A percentile compares a stretch with the other conserved stretches of the same genome.
These are phyloP conservation scores for Plantago rigida DNA, from an alignment of 305 asterid species.

Conservation along the genomic window DNA sequence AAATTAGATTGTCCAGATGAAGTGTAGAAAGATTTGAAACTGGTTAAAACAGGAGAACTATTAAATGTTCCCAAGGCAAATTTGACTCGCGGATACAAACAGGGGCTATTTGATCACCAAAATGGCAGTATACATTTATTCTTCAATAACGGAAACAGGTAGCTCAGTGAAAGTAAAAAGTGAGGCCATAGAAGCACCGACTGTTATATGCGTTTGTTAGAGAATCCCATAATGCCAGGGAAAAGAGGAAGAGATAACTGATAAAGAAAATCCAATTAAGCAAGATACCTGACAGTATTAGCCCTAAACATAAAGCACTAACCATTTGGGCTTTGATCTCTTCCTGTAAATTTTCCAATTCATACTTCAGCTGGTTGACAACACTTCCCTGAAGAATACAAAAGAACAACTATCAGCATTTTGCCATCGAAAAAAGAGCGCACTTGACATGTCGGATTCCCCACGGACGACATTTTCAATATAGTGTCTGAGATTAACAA, in stretches of 20 bases:
- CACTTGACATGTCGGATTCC: neutral
- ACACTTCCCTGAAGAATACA: slow-evolving; percentile 55
- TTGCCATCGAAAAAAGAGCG: slow-evolving; percentile 20
- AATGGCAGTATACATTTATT: neutral
- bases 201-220: slow-evolving; percentile 15
- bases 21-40: neutral
- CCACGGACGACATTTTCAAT: too few relatives aligned
- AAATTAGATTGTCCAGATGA: slow-evolving; percentile 1
- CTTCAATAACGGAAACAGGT: neutral
- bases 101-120: neutral
- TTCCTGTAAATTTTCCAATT: slow-evolving; percentile 64
- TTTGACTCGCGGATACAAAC: too few relatives aligned
- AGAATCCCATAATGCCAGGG: slow-evolving; percentile 13
- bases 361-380: slow-evolving; percentile 69
- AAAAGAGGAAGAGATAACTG: slow-evolving; percentile 4
- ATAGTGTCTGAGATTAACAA: too few relatives aligned
- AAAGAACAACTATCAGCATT: slow-evolving; percentile 14
- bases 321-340: slow-evolving; percentile 80
- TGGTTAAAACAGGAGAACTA: neutral
- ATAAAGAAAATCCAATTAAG: slow-evolving; percentile 10
- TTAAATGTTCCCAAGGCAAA: neutral
- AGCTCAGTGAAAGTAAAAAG: neutral
- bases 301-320: slow-evolving; percentile 29
- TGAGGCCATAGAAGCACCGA: slow-evolving; percentile 13
- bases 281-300: slow-evolving; percentile 12